Conservation (phyloP, 495 filamentous ascomycete genomes). For the Lichenothelia convexa region DNA sequence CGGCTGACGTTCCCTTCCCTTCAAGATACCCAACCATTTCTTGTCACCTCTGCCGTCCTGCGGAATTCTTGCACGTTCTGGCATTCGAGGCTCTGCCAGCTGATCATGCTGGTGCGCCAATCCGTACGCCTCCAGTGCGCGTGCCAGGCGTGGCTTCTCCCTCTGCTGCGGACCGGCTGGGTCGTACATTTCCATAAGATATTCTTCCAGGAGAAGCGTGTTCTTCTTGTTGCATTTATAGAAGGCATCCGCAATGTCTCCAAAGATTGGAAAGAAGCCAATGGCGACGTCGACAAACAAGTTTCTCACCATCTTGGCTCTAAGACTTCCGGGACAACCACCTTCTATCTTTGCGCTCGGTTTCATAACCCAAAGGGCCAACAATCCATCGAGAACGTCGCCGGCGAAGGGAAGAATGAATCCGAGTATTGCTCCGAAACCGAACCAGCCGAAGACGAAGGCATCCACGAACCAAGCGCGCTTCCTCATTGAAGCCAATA, state of each 20-base stretch:
- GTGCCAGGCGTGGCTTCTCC: slow-evolving; percentile 17
- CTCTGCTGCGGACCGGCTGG: slow-evolving; percentile 8
- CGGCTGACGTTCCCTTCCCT: slow-evolving; percentile 4
- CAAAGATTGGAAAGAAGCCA: slow-evolving; percentile 69
- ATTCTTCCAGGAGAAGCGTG: slow-evolving; percentile 16
- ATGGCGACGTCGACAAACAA: slow-evolving; percentile 60
- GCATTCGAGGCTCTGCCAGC: slow-evolving; percentile 4
- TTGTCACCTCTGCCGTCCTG: not conserved
- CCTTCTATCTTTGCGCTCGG: slow-evolving; percentile 52
- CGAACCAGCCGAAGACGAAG: slow-evolving; percentile 53
- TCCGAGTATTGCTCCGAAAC: slow-evolving; percentile 34
- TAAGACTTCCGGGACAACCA: slow-evolving; percentile 38
- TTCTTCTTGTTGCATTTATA: slow-evolving; percentile 22
- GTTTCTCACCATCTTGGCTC: slow-evolving; percentile 55
- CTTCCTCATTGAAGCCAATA: slow-evolving; percentile 63
- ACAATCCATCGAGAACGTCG: slow-evolving; percentile 50
- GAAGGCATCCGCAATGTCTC: slow-evolving; percentile 57
- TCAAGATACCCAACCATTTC: not conserved
- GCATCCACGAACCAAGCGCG: slow-evolving; percentile 70
- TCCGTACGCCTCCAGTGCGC: slow-evolving; percentile 21
- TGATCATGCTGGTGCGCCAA: slow-evolving; percentile 9
- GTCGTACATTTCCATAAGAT: slow-evolving; percentile 19
- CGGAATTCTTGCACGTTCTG: slow-evolving; percentile 17
- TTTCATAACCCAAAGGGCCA: slow-evolving; percentile 51
- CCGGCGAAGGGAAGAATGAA: slow-evolving; percentile 37